Base-by-base conservation (phyloP, 2,329 filamentous ascomycete genomes). In the Stachybotrys elegans region DNA sequence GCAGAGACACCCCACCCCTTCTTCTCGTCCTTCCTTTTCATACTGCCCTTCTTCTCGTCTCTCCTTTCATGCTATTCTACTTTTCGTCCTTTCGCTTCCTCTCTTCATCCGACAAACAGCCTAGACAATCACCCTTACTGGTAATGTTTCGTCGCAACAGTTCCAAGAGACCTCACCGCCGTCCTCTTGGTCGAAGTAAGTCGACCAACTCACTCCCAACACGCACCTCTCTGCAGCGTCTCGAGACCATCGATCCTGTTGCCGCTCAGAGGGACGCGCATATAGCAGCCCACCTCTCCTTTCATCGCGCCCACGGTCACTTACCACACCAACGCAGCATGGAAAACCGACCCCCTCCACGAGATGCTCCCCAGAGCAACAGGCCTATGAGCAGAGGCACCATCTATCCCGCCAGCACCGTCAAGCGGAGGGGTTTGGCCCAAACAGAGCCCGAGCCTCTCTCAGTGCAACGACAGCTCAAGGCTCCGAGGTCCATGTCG, bases 231-330 rank as follows among this genome's bases (percentile, higher is more conserved):
- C 65, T 71, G 17, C 62, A 66, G 46, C 47, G 51, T 1, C 60
- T 76, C 17, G 68, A 76, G 40, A 66, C 72, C 41, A 75, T 81
- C 36, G 65, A 72, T 51, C 72, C 73, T 2, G 62, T 60, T 11
- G 59, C 65, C 4, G 75, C 76, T 3, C 71, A 76, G 40, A 69
- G 77, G 43, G 78, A 85, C 59, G 83, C 83, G 7, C 74, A 79
- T 31, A 71, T 76, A 31, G 83, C 83, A 19, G 83, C 83, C 7
- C 66, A 69, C 25, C 67, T 81, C 54, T 84, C 83, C 2, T 86
- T 78, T 56, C 59, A 66, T 6, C 70, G 75, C 47, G 75, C 76
- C n/a, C 68, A 68, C 43, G 66, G 67, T 27, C 65, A 68, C 12
- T 64, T 45, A 4, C 49, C 37, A 3, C 32, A 35, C 4, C 52